These are phyloP conservation scores for Penicillium daleae DNA, from an alignment of 495 filamentous ascomycete genomes.

Conservation along the genomic window DNA sequence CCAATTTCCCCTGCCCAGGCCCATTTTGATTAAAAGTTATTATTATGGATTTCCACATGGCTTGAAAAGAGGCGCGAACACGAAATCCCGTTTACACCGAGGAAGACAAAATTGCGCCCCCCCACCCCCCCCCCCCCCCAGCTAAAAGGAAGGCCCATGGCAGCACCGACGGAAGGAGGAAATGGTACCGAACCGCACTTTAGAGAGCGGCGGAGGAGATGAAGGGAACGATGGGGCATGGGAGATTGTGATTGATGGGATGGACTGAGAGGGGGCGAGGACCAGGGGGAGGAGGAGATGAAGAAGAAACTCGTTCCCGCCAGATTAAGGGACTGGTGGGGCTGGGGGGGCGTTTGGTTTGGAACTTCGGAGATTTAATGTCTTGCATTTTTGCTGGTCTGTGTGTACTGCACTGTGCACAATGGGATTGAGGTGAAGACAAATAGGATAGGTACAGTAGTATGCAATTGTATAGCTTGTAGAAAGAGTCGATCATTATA, in stretches of 20 bases:
- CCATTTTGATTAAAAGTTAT: too few relatives aligned
- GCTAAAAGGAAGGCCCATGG: not conserved
- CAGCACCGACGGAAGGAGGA: not conserved
- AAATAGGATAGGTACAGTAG: not conserved
- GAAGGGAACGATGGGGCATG: constrained; percentile 31
- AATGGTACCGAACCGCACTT: constrained; percentile 26
- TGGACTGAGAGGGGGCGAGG: too few relatives aligned
- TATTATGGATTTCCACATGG: not conserved
- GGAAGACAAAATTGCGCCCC: too few relatives aligned
- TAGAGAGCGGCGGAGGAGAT: not conserved
- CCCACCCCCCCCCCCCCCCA: not conserved
- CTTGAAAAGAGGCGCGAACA: not conserved
- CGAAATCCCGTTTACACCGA: not conserved
- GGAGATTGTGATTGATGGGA: constrained; percentile 2
- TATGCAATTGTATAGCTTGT: too few relatives aligned
- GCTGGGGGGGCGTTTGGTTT: not conserved
- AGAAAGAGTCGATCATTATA: too few relatives aligned
- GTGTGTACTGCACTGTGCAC: too few relatives aligned
- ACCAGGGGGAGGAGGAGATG: too few relatives aligned
- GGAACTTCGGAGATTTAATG: constrained; percentile 6
- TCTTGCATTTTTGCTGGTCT: not conserved
- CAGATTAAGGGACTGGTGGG: constrained; percentile 34
- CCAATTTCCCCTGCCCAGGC: not conserved
- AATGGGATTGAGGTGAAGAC: not conserved
- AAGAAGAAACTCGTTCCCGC: constrained; percentile 17